A percentile compares a stretch with the other conserved stretches of the same genome.
Conservation (phyloP, 2,329 filamentous ascomycete genomes). For the Ophiostoma australiae region DNA sequence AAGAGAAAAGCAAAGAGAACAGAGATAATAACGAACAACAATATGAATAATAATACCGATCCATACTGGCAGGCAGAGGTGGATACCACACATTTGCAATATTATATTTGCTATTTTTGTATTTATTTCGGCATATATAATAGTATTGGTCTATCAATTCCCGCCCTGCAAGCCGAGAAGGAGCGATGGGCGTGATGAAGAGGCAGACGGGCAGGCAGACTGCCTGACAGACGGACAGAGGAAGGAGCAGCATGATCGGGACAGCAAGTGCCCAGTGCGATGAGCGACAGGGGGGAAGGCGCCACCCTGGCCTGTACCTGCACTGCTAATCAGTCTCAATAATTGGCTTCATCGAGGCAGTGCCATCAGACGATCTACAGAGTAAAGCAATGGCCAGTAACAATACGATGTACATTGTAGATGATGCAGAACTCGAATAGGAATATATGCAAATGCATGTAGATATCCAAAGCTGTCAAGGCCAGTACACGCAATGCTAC, state of each 20-base stretch:
- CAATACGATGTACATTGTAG: neutral
- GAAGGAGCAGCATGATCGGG: neutral
- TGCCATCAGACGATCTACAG: neutral
- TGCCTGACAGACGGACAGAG: neutral
- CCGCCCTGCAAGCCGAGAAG: neutral
- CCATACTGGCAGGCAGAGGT: neutral
- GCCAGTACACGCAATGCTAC: neutral
- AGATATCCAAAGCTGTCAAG: neutral
- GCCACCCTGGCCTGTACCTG: neutral
- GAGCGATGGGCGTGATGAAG: neutral
- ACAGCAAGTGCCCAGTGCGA: slow-evolving; percentile 7
- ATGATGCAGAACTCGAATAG: too few relatives aligned
- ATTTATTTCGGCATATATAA: neutral
- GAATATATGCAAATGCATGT: too few relatives aligned
- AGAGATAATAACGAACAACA: neutral
- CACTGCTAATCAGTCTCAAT: neutral
- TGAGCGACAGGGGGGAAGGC: slow-evolving; percentile 6
- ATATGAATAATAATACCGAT: neutral
- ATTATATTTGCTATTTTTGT: slow-evolving; percentile 1
- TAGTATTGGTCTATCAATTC: neutral
- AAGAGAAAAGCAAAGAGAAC: neutral
- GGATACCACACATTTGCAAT: neutral
- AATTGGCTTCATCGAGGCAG: neutral
- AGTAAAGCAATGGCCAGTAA: neutral
- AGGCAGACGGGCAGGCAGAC: neutral